A percentile compares a stretch with the other conserved stretches of the same genome.
Evolutionary conservation across 208 protist species (phyloP).

Genomic region (Novymonas esmeraldas): DNA sequence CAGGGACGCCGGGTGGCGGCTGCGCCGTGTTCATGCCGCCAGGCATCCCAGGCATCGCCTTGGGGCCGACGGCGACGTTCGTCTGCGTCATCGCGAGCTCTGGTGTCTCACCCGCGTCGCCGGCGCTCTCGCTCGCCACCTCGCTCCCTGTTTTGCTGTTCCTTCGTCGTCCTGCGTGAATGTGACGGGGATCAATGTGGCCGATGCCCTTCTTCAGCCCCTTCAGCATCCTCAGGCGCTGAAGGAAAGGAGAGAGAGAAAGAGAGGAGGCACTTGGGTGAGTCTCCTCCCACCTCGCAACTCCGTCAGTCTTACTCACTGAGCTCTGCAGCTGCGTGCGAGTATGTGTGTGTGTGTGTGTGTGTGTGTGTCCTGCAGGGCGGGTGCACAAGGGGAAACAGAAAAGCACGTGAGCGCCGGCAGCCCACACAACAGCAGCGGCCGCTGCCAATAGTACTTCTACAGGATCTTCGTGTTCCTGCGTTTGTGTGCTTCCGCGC

Average conservation of each 20-base stretch:
- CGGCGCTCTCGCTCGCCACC: neutral
- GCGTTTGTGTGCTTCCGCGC: no score
- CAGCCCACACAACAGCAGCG: no score
- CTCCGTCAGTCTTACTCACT: no score
- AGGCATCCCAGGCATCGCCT: slow-evolving; percentile 8
- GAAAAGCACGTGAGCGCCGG: no score
- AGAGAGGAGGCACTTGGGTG: neutral
- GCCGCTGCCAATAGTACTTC: no score
- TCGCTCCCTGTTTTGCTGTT: neutral
- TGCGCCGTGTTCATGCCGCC: no score
- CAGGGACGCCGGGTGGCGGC: slow-evolving; percentile 3
- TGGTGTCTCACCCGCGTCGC: neutral
- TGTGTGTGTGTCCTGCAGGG: no score
- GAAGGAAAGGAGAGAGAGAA: neutral
- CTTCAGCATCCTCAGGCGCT: slow-evolving; percentile 11
- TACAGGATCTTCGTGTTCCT: no score
- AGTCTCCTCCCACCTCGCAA: no score
- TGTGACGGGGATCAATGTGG: slow-evolving; percentile 26
- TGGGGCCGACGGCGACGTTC: slow-evolving; percentile 16
- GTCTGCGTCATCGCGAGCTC: neutral
- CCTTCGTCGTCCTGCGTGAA: slow-evolving; percentile 5
- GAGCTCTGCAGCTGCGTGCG: no score
- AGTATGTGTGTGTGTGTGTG: no score
- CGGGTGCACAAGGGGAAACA: no score
- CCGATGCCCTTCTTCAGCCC: slow-evolving; percentile 20